Conservation (phyloP, 192 early-diverging fungal genomes). For the Coemansia sp. region DNA sequence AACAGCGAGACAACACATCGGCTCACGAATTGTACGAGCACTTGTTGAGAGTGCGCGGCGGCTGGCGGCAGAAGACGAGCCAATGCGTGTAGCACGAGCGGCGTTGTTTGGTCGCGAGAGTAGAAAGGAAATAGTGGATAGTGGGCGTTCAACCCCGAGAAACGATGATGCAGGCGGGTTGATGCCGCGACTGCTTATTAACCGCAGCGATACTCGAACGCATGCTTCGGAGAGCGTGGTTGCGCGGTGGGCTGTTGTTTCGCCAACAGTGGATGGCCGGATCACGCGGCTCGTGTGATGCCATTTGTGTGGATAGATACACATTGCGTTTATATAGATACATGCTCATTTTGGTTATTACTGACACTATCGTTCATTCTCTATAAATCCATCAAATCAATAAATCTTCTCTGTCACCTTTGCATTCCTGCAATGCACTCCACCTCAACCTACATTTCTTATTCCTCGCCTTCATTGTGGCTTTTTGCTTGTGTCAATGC, state of each 20-base stretch:
- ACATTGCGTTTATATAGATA: constrained; percentile 1
- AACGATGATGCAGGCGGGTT: constrained; percentile 38
- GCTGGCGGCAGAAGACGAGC: constrained; percentile 23
- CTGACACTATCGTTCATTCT: background rate
- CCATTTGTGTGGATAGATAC: background rate
- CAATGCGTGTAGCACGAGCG: constrained; percentile 33
- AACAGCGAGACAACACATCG: constrained; percentile 10
- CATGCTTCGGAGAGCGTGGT: constrained; percentile 47
- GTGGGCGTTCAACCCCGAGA: constrained; percentile 18
- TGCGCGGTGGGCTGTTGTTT: constrained; percentile 59
- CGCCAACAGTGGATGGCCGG: constrained; percentile 57
- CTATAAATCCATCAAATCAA: constrained; percentile 1
- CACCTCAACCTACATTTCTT: no score
- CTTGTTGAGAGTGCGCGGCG: constrained; percentile 34
- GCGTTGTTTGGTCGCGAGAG: constrained; percentile 24
- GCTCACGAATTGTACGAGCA: constrained; percentile 17
- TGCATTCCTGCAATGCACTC: no score
- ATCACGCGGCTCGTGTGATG: constrained; percentile 34
- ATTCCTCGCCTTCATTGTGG: no score
- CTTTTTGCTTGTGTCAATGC: background rate
- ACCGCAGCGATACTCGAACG: constrained; percentile 28
- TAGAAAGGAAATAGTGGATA: background rate
- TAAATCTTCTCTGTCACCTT: background rate
- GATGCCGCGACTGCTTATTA: constrained; percentile 36
- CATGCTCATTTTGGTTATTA: background rate